A percentile compares a stretch with the other conserved stretches of the same genome.
phyloP scores from a whole-genome alignment of 768 basidiomycete species.

The Pleurotus pulmonarius region DNA sequence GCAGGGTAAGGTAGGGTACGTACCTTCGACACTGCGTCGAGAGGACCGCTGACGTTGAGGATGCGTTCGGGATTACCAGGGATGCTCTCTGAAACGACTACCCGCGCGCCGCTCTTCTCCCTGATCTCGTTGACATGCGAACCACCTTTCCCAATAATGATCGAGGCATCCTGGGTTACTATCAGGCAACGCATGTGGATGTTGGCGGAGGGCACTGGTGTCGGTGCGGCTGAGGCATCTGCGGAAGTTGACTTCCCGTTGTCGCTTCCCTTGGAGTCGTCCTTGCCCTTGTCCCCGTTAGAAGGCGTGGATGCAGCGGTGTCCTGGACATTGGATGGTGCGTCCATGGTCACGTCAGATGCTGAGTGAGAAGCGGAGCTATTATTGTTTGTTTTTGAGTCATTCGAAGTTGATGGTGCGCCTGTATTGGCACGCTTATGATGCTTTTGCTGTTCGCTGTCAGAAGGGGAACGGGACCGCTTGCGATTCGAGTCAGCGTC shows the following conservation, averaged over 20 bases:
- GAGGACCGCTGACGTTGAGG: slow-evolving; percentile 90
- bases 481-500: slow-evolving; percentile 83
- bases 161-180: slow-evolving; percentile 98
- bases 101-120: slow-evolving; percentile 94
- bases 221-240: slow-evolving; percentile 45
- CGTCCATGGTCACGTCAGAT: slow-evolving; percentile 65
- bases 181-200: slow-evolving; percentile 99
- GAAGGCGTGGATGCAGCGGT: slow-evolving; percentile 57
- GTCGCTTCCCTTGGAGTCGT: slow-evolving; percentile 34
- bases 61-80: slow-evolving; percentile 99
- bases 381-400: slow-evolving; percentile 43
- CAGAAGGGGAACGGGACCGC: slow-evolving; percentile 83
- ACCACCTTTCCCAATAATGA: slow-evolving; percentile 96
- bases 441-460: slow-evolving; percentile 74
- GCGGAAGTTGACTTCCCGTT: slow-evolving; percentile 35
- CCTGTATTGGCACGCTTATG: slow-evolving; percentile 85
- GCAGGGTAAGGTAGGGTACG: slow-evolving; percentile 16
- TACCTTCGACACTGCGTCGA: slow-evolving; percentile 99
- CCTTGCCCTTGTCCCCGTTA: slow-evolving; percentile 39
- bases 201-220: slow-evolving; percentile 65
- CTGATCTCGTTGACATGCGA: slow-evolving; percentile 98
- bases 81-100: slow-evolving; percentile 97
- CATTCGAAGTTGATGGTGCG: slow-evolving; percentile 59
- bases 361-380: slow-evolving; percentile 34
- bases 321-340: slow-evolving; percentile 39